phyloP scores from a whole-genome alignment of 768 basidiomycete genomes.

The Leucocoprinus sp. region DNA sequence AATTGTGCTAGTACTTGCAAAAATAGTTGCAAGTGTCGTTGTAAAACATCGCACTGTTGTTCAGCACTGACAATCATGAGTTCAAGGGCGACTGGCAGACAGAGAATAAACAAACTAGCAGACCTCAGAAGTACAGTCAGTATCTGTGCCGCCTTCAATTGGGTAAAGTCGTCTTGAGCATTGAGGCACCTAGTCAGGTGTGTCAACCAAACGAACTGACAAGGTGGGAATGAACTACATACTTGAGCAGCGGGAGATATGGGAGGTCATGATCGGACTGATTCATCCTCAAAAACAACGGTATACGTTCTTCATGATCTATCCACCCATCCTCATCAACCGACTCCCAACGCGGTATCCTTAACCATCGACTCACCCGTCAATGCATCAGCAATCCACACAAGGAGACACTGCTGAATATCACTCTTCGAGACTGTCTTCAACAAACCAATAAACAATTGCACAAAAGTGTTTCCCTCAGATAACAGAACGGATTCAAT shows the following conservation, averaged over 20 bases:
- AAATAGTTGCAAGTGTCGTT: constrained; percentile 52
- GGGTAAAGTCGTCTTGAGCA: constrained; percentile 90
- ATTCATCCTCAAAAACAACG: constrained; percentile 56
- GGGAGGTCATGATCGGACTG: constrained; percentile 74
- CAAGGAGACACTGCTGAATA: constrained; percentile 81
- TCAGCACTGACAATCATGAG: constrained; percentile 34
- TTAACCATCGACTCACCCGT: constrained; percentile 56
- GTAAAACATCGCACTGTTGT: constrained; percentile 35
- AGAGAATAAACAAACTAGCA: constrained; percentile 12
- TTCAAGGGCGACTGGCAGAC: constrained; percentile 8
- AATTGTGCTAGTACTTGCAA: constrained; percentile 50
- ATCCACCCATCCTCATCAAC: neutral
- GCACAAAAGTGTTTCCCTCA: constrained; percentile 76
- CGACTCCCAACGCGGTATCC: neutral
- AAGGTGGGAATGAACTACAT: constrained; percentile 9
- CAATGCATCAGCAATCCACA: constrained; percentile 84
- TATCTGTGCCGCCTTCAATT: constrained; percentile 83
- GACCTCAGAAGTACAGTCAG: constrained; percentile 80
- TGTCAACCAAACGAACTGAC: constrained; percentile 1
- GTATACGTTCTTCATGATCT: constrained; percentile 87
- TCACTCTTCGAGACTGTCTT: constrained; percentile 78
- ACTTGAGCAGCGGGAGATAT: constrained; percentile 75
- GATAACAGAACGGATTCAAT: constrained; percentile 72
- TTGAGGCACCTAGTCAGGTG: constrained; percentile 54
- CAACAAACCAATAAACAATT: constrained; percentile 84